Conservation (phyloP, 2,329 filamentous ascomycete genomes). For the Apiospora sp. region DNA sequence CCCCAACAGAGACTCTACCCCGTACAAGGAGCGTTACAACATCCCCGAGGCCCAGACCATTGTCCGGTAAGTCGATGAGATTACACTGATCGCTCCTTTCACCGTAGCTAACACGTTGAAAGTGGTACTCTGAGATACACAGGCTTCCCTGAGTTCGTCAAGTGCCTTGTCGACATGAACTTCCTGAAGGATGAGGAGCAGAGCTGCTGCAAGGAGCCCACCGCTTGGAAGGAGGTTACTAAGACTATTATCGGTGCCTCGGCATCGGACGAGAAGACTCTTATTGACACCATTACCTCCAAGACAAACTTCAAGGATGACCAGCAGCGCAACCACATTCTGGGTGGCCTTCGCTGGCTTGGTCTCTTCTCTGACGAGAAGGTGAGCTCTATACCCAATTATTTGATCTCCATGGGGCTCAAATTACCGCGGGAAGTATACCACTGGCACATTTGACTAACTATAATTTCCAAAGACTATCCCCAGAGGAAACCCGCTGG, state of each 20-base stretch:
- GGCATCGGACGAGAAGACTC: constrained; percentile 72
- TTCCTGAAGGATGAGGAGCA: constrained; percentile 80
- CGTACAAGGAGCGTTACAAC: constrained; percentile 86
- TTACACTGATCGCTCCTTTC: not conserved
- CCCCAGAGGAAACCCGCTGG: constrained; percentile 78
- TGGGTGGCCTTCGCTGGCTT: constrained; percentile 75
- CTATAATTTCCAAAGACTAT: constrained; percentile 32
- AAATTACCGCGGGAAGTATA: not conserved
- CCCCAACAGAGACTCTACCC: constrained; percentile 89
- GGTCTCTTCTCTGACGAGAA: constrained; percentile 69
- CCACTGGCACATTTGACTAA: constrained; percentile 8
- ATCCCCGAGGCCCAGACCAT: constrained; percentile 93
- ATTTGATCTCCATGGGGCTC: constrained; percentile 42
- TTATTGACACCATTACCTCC: constrained; percentile 75
- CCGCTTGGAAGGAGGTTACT: constrained; percentile 86
- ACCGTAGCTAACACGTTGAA: not conserved
- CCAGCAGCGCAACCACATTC: constrained; percentile 74
- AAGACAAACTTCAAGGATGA: constrained; percentile 76
- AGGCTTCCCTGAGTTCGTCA: constrained; percentile 91
- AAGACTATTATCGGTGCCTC: constrained; percentile 76
- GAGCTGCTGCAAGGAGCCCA: constrained; percentile 70
- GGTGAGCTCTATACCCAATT: constrained; percentile 22
- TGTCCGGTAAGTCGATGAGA: constrained; percentile 53
- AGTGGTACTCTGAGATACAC: constrained; percentile 84
- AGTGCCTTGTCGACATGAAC: constrained; percentile 85